Base-by-base conservation (phyloP, 495 filamentous ascomycete genomes). In the Hyaloscypha variabilis region DNA sequence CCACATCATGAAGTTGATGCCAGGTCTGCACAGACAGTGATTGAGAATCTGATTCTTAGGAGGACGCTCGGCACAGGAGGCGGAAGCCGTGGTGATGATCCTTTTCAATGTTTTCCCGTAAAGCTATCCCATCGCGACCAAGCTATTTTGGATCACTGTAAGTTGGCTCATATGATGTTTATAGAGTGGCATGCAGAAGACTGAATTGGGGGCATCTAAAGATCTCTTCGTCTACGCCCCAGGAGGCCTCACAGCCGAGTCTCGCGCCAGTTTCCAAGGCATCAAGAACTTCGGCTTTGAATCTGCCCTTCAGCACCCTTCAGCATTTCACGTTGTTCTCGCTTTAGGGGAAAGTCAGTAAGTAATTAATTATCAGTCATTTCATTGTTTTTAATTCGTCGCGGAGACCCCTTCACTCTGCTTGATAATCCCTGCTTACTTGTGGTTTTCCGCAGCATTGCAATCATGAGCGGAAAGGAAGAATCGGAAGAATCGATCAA, bases 111-210 rank as follows among this genome's bases (percentile, higher is more conserved):
- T 13, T 52, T 62, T 5, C 64, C 64, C n/a, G 42, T 67, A 24
- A 31, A 56, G 13, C 36, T 62, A 2, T 42, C 19, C 23, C 34
- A 51, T 17, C 10, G 10, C 1, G 29, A 21, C 13, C 49, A 67
- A 8, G 29, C 58, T 8, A 14, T 67, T 23, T 21, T 67, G 26
- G 36, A 67, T 25, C 64, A 67, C 34, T 67, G 64, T 67, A 56
- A 46, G 64, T 67, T 3, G 14, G 13, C 58, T 31, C 29, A 17
- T 34, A 59, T 21, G 11, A 10, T n/a, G 8, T 14, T 49, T 49
- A 46, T 21, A 31, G 60, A 28, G 25, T 24, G 25, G 21, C 36
- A 55, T n/a, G 30, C 6, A 65, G 42, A 34, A 34, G 30, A 34
- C 42, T 24, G 14, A 52, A 28, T 25, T 62, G 39, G 14, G 39